phyloP scores from a whole-genome alignment of 169 alveolate species.

The Amoebophrya sp. region DNA sequence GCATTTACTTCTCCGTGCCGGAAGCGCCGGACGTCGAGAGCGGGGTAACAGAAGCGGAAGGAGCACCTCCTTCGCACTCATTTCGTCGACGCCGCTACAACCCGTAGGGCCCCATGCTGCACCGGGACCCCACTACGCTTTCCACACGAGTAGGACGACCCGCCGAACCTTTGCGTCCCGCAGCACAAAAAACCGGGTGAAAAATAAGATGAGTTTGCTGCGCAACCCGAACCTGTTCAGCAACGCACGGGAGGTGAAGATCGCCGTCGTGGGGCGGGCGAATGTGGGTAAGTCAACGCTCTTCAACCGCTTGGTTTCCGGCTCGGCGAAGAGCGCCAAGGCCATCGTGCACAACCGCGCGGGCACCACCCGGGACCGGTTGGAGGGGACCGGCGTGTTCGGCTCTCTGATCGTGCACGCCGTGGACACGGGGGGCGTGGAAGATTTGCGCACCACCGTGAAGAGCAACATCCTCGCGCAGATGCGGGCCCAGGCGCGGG shows the following conservation, averaged over 20 bases:
- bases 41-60: too few relatives aligned
- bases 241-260: neutral
- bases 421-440: conserved; percentile 64
- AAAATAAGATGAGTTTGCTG: neutral
- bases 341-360: conserved; percentile 15
- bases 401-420: conserved; percentile 39
- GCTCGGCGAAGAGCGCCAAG: conserved; percentile 10
- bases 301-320: conserved; percentile 56
- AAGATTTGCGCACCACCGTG: neutral
- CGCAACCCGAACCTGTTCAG: neutral
- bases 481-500: neutral
- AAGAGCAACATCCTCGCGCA: conserved; percentile 12
- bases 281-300: conserved; percentile 63
- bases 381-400: conserved; percentile 8
- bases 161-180: neutral
- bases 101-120: too few relatives aligned
- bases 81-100: too few relatives aligned
- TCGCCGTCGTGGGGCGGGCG: conserved; percentile 54
- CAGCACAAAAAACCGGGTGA: neutral
- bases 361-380: neutral
- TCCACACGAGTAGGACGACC: neutral
- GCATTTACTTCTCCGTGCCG: too few relatives aligned
- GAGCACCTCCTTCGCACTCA: too few relatives aligned
- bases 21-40: too few relatives aligned
- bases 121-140: too few relatives aligned